Conservation (phyloP, 306 rosid species). For the Parietaria judaica region DNA sequence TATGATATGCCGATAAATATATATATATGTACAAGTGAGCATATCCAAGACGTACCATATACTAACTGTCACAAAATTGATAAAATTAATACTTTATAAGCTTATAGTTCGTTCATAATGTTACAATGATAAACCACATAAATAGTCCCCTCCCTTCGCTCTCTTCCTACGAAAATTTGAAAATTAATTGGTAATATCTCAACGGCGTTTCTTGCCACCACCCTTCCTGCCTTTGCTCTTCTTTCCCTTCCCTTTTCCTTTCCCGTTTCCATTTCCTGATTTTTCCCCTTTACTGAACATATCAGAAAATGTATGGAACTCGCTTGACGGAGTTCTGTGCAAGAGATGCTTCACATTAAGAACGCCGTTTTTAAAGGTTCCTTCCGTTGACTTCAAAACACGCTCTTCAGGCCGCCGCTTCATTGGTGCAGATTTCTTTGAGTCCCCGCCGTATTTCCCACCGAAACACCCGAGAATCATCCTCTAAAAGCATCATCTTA, state of each 20-base stretch:
- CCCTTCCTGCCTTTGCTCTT: conserved; percentile 24
- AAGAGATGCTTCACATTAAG: conserved; percentile 66
- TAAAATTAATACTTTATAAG: too few relatives aligned
- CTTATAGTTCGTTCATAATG: too few relatives aligned
- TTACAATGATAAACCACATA: too few relatives aligned
- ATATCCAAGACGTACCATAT: too few relatives aligned
- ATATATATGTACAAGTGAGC: too few relatives aligned
- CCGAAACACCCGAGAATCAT: conserved; percentile 47
- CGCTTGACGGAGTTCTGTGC: conserved; percentile 33
- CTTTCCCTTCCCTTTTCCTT: conserved; percentile 29
- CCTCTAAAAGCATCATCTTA: conserved; percentile 21
- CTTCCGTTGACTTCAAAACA: conserved; percentile 51
- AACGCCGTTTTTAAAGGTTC: conserved; percentile 62
- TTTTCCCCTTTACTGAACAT: conserved; percentile 20
- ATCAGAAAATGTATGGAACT: conserved; percentile 7
- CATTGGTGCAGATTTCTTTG: conserved; percentile 26
- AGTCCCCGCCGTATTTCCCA: conserved; percentile 30
- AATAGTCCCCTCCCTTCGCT: too few relatives aligned
- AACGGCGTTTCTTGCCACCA: conserved; percentile 30
- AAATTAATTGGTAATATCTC: neutral
- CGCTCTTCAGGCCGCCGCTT: conserved; percentile 48
- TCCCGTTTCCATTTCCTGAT: conserved; percentile 16
- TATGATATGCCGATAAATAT: too few relatives aligned
- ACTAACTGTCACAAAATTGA: too few relatives aligned
- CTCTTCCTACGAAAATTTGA: too few relatives aligned